A percentile compares a stretch with the other conserved stretches of the same genome.
phyloP scores from a whole-genome alignment of 306 rosid species.

The Cucumis melo region DNA sequence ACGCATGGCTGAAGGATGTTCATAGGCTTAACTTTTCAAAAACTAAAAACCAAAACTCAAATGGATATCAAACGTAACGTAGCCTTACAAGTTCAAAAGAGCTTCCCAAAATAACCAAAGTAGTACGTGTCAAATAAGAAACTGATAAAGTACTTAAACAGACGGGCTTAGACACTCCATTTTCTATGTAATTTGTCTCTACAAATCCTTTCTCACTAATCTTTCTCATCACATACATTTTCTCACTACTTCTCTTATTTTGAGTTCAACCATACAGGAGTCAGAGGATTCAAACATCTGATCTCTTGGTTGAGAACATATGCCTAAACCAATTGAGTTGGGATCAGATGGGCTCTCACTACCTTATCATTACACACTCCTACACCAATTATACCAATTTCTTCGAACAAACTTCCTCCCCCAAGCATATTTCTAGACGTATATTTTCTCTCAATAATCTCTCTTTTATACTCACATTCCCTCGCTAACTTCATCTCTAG shows the following conservation, averaged over 20 bases:
- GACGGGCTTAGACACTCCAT: neutral
- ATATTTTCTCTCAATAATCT: neutral
- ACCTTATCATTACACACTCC: neutral
- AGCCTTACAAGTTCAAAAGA: neutral
- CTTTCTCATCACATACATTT: neutral
- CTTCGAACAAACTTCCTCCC: neutral
- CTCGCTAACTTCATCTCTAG: neutral
- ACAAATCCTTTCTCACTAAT: neutral
- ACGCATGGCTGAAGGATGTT: no score
- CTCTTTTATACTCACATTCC: neutral
- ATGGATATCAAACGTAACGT: no score
- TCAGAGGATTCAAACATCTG: neutral
- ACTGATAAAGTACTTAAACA: neutral
- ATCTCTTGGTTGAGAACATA: no score
- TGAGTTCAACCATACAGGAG: neutral
- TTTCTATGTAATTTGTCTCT: neutral
- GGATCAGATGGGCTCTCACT: neutral
- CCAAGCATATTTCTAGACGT: neutral
- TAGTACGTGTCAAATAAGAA: neutral
- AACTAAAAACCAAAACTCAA: no score
- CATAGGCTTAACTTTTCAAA: no score
- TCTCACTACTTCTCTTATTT: neutral
- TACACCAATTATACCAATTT: neutral
- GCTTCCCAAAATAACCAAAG: neutral
- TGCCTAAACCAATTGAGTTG: neutral